Evolutionary conservation across 768 basidiomycete genomes (phyloP).

Genomic region (Suillus subalutaceus): DNA sequence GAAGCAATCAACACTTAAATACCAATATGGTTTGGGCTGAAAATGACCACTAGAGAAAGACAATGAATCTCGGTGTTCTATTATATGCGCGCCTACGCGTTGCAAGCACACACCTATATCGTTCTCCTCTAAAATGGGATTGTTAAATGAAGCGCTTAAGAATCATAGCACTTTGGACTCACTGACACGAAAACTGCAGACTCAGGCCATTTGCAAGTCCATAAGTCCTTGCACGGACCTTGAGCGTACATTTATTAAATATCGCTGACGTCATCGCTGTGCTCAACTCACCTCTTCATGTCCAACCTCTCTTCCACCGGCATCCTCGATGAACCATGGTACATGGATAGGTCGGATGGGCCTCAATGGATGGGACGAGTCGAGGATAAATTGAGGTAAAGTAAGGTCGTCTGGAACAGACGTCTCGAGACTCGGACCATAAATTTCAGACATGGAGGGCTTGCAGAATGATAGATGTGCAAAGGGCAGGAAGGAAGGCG

Average conservation of each 20-base stretch:
- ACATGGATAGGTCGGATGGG: constrained; percentile 47
- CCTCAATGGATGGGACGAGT: constrained; percentile 41
- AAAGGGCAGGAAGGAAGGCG: not conserved
- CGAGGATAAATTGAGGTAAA: constrained; percentile 68
- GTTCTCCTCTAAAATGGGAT: constrained; percentile 39
- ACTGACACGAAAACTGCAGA: constrained; percentile 53
- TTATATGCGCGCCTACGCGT: not conserved
- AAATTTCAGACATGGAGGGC: constrained; percentile 28
- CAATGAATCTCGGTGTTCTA: constrained; percentile 9
- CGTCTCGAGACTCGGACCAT: constrained; percentile 33
- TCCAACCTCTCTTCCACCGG: constrained; percentile 45
- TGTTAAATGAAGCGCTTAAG: constrained; percentile 7
- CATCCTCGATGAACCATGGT: constrained; percentile 66
- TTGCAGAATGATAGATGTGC: not conserved
- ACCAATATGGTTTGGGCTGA: constrained; percentile 69
- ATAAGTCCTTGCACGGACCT: constrained; percentile 48
- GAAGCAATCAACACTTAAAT: constrained; percentile 7
- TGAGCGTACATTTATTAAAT: not conserved
- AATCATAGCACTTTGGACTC: constrained; percentile 12
- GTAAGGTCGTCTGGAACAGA: constrained; percentile 63
- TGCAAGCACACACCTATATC: constrained; percentile 49
- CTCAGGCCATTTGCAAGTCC: constrained; percentile 58
- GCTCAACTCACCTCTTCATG: constrained; percentile 48
- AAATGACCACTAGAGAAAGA: constrained; percentile 52
- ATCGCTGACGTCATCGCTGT: constrained; percentile 4